Evolutionary conservation across 441 rosid genomes (phyloP).

Genomic region (Lagerstroemia fauriei): DNA sequence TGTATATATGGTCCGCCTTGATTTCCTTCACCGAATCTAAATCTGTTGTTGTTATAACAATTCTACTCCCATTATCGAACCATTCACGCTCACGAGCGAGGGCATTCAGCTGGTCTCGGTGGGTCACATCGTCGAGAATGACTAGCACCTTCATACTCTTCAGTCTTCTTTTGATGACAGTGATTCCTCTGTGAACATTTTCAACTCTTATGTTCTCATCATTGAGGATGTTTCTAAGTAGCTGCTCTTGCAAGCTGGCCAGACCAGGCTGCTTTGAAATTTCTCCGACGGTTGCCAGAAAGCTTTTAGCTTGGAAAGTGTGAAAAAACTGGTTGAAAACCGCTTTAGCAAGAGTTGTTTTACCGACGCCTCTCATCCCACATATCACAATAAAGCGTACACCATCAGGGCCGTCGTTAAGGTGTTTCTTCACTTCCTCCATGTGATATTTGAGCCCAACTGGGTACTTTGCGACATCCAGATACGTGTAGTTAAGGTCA

Average conservation of each 20-base stretch:
- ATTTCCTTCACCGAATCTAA: slow-evolving; percentile 5
- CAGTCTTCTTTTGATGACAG: background rate
- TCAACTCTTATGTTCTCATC: background rate
- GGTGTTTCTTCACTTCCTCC: background rate
- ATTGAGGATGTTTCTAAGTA: background rate
- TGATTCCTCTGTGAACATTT: background rate
- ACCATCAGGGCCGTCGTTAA: background rate
- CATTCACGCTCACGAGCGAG: slow-evolving; percentile 9
- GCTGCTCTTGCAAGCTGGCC: background rate
- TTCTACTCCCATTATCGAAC: slow-evolving; percentile 3
- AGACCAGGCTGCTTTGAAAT: background rate
- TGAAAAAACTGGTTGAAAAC: background rate
- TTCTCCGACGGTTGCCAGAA: slow-evolving; percentile 10
- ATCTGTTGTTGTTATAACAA: background rate
- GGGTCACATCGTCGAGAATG: slow-evolving; percentile 6
- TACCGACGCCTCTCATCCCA: slow-evolving; percentile 1
- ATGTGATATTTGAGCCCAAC: background rate
- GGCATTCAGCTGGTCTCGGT: slow-evolving; percentile 2
- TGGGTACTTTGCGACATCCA: background rate
- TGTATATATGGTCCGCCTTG: background rate
- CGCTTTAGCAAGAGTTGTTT: slow-evolving; percentile 2
- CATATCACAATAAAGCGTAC: background rate
- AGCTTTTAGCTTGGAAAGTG: background rate
- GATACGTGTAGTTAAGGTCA: background rate
- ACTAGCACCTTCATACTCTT: background rate